A percentile compares a stretch with the other conserved stretches of the same genome.
Conservation (phyloP, 2,329 filamentous ascomycete genomes). For the Thermoascus crustaceus region DNA sequence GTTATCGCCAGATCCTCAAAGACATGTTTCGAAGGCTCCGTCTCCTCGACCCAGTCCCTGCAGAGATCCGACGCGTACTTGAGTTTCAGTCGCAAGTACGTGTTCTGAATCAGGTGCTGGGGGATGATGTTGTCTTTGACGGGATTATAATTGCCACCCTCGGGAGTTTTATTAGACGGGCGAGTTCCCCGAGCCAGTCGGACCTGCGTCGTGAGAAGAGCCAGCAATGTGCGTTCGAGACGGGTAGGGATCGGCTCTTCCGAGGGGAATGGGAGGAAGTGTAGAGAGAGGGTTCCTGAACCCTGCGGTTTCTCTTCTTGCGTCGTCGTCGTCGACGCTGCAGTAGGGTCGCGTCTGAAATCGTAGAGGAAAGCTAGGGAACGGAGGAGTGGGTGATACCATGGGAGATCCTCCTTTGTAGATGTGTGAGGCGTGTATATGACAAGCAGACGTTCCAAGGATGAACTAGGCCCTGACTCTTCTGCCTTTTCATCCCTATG, state of each 20-base stretch:
- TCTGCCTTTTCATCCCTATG: constrained; percentile 16
- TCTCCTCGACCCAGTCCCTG: constrained; percentile 73
- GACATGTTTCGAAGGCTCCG: constrained; percentile 83
- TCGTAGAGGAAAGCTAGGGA: constrained; percentile 69
- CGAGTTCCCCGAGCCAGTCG: constrained; percentile 23
- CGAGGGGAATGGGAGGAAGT: constrained; percentile 41
- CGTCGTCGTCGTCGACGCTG: too few species aligned
- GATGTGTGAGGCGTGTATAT: constrained; percentile 70
- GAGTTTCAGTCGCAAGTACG: constrained; percentile 70
- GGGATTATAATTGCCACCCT: constrained; percentile 62
- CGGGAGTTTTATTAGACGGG: constrained; percentile 9
- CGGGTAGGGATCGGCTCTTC: constrained; percentile 28
- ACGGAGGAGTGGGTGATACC: constrained; percentile 74
- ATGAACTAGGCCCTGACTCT: constrained; percentile 24
- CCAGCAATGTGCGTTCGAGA: constrained; percentile 31
- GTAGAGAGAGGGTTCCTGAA: constrained; percentile 40
- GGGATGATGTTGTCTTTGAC: constrained; percentile 77
- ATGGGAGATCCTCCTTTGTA: constrained; percentile 59
- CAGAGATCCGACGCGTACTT: constrained; percentile 67
- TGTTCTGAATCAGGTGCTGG: constrained; percentile 69
- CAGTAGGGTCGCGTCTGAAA: constrained; percentile 9
- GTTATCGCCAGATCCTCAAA: constrained; percentile 91
- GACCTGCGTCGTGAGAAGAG: constrained; percentile 29
- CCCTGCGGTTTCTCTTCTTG: constrained; percentile 19
- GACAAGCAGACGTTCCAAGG: constrained; percentile 44